These are phyloP conservation scores for Xylaria sp. DNA, from an alignment of 2,329 filamentous ascomycete species.

Conservation along the genomic window DNA sequence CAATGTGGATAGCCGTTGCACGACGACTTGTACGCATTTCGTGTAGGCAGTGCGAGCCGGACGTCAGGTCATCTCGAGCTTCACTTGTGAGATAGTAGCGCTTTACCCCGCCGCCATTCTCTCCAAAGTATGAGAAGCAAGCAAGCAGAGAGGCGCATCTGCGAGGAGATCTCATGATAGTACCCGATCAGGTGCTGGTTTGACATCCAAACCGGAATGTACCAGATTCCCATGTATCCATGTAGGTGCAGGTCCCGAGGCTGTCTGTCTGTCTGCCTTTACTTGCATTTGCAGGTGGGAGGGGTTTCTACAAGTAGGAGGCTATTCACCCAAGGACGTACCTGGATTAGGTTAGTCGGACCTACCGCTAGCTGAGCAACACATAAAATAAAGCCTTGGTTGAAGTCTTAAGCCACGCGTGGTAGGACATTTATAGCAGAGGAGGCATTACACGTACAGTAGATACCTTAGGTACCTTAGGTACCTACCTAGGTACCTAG, in stretches of 20 bases:
- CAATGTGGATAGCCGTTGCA: slow-evolving; percentile 16
- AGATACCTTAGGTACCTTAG: no score
- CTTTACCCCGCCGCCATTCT: background rate
- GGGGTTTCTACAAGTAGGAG: no score
- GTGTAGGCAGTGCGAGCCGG: slow-evolving; percentile 5
- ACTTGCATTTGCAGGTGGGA: no score
- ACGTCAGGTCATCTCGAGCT: background rate
- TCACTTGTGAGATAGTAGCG: background rate
- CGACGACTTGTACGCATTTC: background rate
- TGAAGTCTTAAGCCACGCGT: no score
- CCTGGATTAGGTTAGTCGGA: no score
- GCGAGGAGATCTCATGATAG: background rate
- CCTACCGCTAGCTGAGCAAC: no score
- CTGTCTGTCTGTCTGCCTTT: no score
- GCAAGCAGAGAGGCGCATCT: background rate
- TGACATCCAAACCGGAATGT: background rate
- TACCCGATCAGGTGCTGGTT: background rate
- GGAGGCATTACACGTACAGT: no score
- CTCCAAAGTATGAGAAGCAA: background rate
- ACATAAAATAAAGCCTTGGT: no score
- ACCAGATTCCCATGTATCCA: background rate
- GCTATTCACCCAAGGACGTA: no score
- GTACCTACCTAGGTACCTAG: no score
- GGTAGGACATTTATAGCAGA: no score
- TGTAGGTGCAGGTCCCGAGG: background rate